Conservation (phyloP, 495 filamentous ascomycete genomes). For the Podospora pseudocomata region DNA sequence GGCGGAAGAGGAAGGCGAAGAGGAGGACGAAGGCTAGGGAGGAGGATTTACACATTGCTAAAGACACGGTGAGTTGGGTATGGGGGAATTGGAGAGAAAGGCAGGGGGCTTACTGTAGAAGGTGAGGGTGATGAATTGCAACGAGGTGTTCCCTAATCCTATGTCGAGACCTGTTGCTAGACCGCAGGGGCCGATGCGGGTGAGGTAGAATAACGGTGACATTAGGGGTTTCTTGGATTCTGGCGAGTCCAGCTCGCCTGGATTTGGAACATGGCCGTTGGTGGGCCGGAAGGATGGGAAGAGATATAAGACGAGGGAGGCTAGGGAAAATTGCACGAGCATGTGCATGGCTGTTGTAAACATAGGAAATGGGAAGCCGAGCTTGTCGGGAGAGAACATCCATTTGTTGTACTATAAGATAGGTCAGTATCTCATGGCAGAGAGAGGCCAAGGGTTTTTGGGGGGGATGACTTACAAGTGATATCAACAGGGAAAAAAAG, state of each 20-base stretch:
- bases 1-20: conserved; percentile 92
- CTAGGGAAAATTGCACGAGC: conserved; percentile 87
- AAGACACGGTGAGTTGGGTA: conserved; percentile 18
- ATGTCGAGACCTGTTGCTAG: conserved; percentile 93
- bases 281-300: conserved; percentile 80
- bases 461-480: conserved; percentile 62
- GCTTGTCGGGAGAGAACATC: conserved; percentile 89
- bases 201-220: conserved; percentile 87
- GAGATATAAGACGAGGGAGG: conserved; percentile 73
- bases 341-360: conserved; percentile 96
- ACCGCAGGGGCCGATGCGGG: conserved; percentile 89
- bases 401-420: conserved; percentile 89
- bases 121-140: conserved; percentile 93
- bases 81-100: background rate
- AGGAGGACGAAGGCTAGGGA: conserved; percentile 90
- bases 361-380: conserved; percentile 90
- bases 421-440: conserved; percentile 9
- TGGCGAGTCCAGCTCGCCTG: conserved; percentile 47
- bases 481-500: conserved; percentile 89
- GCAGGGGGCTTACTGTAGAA: conserved; percentile 73
- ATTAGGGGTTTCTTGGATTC: conserved; percentile 73
- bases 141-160: conserved; percentile 89
- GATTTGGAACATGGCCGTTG: conserved; percentile 43
- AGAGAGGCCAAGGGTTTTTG: background rate
- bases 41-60: conserved; percentile 98